Conservation (phyloP, 1,139 yeast species). For the Nakaseomyces glabratus region DNA sequence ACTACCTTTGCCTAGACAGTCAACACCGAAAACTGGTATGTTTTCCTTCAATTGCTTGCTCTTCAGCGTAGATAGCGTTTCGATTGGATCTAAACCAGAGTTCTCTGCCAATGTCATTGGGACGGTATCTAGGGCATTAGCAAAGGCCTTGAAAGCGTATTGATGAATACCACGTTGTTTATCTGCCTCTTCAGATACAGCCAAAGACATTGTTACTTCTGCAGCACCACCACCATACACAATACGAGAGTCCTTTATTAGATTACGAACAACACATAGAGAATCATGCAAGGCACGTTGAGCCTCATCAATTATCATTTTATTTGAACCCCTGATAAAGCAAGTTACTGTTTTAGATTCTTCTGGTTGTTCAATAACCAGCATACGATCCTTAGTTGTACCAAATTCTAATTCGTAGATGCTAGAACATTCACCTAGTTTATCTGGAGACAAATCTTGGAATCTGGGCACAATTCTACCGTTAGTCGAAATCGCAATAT, state of each 20-base stretch:
- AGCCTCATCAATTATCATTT: conserved; percentile 97
- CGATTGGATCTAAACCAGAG: conserved; percentile 91
- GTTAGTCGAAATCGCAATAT: conserved; percentile 92
- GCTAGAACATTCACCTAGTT: conserved; percentile 80
- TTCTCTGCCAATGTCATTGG: conserved; percentile 96
- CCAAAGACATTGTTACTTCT: conserved; percentile 85
- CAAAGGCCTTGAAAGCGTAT: conserved; percentile 93
- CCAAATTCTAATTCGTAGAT: conserved; percentile 90
- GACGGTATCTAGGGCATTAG: conserved; percentile 80
- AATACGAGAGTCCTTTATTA: conserved; percentile 82
- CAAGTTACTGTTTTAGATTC: conserved; percentile 89
- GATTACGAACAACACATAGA: conserved; percentile 91
- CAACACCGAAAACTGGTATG: conserved; percentile 75
- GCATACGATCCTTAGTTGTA: conserved; percentile 92
- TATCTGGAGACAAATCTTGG: conserved; percentile 75
- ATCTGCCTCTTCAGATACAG: conserved; percentile 88
- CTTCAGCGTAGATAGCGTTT: conserved; percentile 74
- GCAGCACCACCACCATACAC: conserved; percentile 99
- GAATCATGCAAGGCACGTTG: conserved; percentile 95
- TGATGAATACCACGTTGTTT: conserved; percentile 91
- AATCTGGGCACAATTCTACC: conserved; percentile 97
- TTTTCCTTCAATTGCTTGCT: conserved; percentile 73
- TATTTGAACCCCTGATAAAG: conserved; percentile 88
- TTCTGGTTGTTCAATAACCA: conserved; percentile 84
- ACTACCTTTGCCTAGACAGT: conserved; percentile 80